Conservation (phyloP, 1,284 basidiomycete species). For the Apiotrichum montevideense region DNA sequence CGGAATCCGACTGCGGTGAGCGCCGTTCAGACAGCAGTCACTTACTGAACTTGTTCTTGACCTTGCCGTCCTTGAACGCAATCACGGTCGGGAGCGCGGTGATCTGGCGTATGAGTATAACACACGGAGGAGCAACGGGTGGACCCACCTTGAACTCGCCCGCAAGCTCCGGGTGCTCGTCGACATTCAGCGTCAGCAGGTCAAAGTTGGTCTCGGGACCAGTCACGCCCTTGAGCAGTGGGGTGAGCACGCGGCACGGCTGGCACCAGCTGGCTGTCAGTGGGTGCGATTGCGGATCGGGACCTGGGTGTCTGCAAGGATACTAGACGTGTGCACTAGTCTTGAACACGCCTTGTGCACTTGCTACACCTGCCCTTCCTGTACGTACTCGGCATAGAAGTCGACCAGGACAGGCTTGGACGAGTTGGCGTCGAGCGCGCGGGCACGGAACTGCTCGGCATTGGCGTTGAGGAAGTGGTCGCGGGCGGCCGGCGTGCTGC, state of each 20-base stretch:
- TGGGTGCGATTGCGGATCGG: too few species aligned
- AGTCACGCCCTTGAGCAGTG: slow-evolving; percentile 38
- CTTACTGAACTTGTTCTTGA: slow-evolving; percentile 45
- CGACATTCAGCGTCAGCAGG: slow-evolving; percentile 44
- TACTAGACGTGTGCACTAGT: too few species aligned
- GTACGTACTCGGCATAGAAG: slow-evolving; percentile 43
- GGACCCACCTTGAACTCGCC: slow-evolving; percentile 41
- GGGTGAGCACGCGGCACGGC: slow-evolving; percentile 44
- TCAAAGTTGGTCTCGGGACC: slow-evolving; percentile 34
- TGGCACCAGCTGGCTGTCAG: slow-evolving; percentile 40
- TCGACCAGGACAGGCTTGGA: slow-evolving; percentile 43
- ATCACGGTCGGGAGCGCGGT: slow-evolving; percentile 44
- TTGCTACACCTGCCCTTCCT: too few species aligned
- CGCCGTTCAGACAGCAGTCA: neutral
- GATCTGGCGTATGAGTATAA: slow-evolving; percentile 24
- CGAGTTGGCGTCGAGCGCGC: slow-evolving; percentile 19
- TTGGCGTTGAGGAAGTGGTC: slow-evolving; percentile 35
- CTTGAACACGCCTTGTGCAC: too few species aligned
- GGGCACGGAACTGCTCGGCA: slow-evolving; percentile 25
- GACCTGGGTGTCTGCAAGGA: neutral
- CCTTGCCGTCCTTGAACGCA: slow-evolving; percentile 45
- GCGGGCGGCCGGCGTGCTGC: slow-evolving; percentile 17
- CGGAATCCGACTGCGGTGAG: slow-evolving; percentile 37
- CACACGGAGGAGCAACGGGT: neutral
- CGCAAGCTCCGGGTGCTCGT: slow-evolving; percentile 40